A percentile compares a stretch with the other conserved stretches of the same genome.
These are phyloP conservation scores for Ogataea zsoltii DNA, from an alignment of 805 yeast species.

Conservation along the genomic window DNA sequence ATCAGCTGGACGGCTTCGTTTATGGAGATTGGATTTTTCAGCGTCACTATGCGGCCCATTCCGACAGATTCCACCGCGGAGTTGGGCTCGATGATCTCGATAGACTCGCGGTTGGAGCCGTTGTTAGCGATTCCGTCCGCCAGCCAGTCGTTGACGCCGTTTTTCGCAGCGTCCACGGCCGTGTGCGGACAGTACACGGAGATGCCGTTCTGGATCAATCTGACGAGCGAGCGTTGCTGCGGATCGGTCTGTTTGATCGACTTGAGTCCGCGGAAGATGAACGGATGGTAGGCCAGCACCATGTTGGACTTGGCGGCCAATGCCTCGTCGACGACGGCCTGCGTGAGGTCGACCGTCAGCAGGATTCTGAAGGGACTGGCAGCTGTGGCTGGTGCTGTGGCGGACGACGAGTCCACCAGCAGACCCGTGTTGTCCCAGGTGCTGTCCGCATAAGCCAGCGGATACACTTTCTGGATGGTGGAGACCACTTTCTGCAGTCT, in stretches of 20 bases:
- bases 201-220: constrained; percentile 72
- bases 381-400: constrained; percentile 9
- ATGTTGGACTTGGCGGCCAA: constrained; percentile 51
- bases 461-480: constrained; percentile 73
- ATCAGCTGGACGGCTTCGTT: constrained; percentile 47
- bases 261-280: constrained; percentile 87
- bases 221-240: constrained; percentile 77
- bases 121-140: constrained; percentile 51
- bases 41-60: constrained; percentile 71
- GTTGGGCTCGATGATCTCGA: constrained; percentile 47
- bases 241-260: constrained; percentile 62
- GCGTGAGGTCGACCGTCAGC: constrained; percentile 83
- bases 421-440: constrained; percentile 97
- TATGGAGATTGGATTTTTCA: constrained; percentile 46
- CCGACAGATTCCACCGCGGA: constrained; percentile 59
- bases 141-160: constrained; percentile 96
- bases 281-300: constrained; percentile 90
- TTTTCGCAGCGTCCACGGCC: constrained; percentile 86
- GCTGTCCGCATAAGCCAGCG: constrained; percentile 75
- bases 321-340: constrained; percentile 84
- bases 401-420: constrained; percentile 60
- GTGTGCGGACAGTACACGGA: constrained; percentile 96
- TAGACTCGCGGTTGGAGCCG: constrained; percentile 12
- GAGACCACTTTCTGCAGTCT: constrained; percentile 47
- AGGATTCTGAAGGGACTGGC: constrained; percentile 41